Base-by-base conservation (phyloP, 371 early-diverging fungal species). In the Lichtheimia ornata region DNA sequence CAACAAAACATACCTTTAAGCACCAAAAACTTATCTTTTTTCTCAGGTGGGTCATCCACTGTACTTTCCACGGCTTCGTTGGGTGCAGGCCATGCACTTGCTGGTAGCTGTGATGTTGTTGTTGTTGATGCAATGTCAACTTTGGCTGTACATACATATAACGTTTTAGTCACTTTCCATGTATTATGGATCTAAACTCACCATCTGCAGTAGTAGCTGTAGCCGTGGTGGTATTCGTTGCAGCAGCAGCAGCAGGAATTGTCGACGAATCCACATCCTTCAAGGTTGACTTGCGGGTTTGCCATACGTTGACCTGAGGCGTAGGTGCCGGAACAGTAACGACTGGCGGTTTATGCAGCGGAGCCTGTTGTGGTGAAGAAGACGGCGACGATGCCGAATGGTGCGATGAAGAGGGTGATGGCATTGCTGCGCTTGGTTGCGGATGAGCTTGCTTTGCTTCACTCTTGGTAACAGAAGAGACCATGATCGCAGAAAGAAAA, bases 261-360 rank as follows among this genome's bases (percentile, higher is more conserved):
- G 28, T 28, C 4, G 28, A 28, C 28, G 28, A 18, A n/a, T 47
- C 47, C 4, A 47, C 47, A 47, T n/a, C 47, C 17, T 47, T 22
- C 18, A n/a, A 47, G 17, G 15, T 47, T 14, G 76, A 67, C 54
- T 70, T 76, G 53, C 78, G 74, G 27, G 73, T 79, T 59, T 81
- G 75, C 86, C 86, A 86, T 44, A 79, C 72, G 68, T 80, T 86
- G 64, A 81, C 81, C 35, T 79, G 67, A 49, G 86, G 84, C 41
- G 76, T 73, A 44, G 83, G 81, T 51, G 81, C 81, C 24, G 78
- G 78, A 28, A 81, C 58, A 6, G 63, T 65, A 18, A 22, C 44
- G 2, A n/a, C 47, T 35, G 6, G 6, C 11, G 35, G 35, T 35
- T 35, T 35, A 35, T 35, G 35, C 35, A 35, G 35, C 35, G 35